These are phyloP conservation scores for Chrysanthemum lavandulifolium DNA, from an alignment of 129 eudicot species.

Conservation along the genomic window DNA sequence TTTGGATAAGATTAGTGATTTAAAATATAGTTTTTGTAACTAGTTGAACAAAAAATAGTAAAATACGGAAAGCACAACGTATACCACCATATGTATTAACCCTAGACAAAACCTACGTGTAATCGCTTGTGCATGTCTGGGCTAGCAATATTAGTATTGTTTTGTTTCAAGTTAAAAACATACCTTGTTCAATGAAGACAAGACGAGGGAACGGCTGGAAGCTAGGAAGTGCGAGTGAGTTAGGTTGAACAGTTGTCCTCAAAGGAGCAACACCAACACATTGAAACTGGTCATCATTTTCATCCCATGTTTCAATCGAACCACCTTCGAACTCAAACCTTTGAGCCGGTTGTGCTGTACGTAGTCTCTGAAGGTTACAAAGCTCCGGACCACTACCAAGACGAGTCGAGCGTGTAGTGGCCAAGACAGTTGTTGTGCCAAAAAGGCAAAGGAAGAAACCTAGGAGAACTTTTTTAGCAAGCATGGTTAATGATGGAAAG, in stretches of 20 bases:
- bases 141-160: too few relatives aligned
- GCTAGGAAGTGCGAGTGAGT: conserved; percentile 57
- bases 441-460: conserved; percentile 48
- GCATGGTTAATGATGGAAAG: conserved; percentile 30
- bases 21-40: too few relatives aligned
- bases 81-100: too few relatives aligned
- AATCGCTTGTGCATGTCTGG: too few relatives aligned
- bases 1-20: too few relatives aligned
- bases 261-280: conserved; percentile 56
- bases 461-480: conserved; percentile 34
- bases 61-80: too few relatives aligned
- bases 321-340: conserved; percentile 61
- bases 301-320: conserved; percentile 61
- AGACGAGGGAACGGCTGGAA: conserved; percentile 70
- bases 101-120: too few relatives aligned
- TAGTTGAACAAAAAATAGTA: too few relatives aligned
- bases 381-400: conserved; percentile 41
- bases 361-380: conserved; percentile 52
- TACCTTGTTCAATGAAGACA: conserved; percentile 61
- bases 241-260: conserved; percentile 46
- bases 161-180: neutral
- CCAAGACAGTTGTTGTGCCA: conserved; percentile 34
- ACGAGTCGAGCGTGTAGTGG: conserved; percentile 33
- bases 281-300: conserved; percentile 53
- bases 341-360: conserved; percentile 47